phyloP scores from a whole-genome alignment of 2,329 filamentous ascomycete species.

The Alternaria longipes region DNA sequence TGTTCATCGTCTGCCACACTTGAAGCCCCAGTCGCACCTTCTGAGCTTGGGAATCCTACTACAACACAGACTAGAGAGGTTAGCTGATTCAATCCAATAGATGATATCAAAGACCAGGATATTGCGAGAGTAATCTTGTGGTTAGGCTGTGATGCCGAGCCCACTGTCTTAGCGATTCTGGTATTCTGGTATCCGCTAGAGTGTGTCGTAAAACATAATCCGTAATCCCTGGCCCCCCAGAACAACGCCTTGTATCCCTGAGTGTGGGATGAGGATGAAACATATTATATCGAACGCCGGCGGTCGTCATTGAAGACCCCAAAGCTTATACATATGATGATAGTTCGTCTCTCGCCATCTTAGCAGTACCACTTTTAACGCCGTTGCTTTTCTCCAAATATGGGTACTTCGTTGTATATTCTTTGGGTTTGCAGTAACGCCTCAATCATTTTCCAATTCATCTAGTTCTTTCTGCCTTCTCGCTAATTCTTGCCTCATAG shows the following conservation, averaged over 20 bases:
- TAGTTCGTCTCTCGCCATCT: neutral
- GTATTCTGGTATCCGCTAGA: neutral
- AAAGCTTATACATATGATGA: neutral
- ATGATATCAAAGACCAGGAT: neutral
- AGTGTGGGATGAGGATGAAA: neutral
- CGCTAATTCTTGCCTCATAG: conserved; percentile 43
- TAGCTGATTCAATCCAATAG: neutral
- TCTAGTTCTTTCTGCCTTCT: conserved; percentile 43
- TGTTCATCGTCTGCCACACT: neutral
- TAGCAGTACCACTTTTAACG: neutral
- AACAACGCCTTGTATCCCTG: neutral
- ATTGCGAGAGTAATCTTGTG: too few species aligned
- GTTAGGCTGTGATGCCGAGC: neutral
- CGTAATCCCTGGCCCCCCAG: neutral
- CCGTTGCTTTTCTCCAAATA: neutral
- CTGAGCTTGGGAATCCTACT: neutral
- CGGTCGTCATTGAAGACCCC: neutral
- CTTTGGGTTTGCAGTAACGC: neutral
- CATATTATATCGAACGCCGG: neutral
- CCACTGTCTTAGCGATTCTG: neutral
- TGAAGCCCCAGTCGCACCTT: neutral
- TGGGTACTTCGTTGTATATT: neutral
- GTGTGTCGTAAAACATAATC: neutral
- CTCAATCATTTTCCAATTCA: conserved; percentile 43
- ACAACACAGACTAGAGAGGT: neutral